Base-by-base conservation (phyloP, 768 basidiomycete genomes). In the Russula emetica region DNA sequence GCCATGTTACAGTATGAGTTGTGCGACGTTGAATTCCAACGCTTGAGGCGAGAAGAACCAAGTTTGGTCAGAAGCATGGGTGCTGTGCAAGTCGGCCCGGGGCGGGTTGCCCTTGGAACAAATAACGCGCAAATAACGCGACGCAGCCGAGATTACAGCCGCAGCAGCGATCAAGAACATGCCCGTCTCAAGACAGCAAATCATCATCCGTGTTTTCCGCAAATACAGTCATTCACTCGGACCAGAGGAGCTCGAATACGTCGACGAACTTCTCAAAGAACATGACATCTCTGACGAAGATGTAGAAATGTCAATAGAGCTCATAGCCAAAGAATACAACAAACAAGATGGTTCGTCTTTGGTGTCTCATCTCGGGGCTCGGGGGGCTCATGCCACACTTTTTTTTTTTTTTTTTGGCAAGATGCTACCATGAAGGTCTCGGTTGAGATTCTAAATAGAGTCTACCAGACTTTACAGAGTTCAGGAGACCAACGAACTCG, bases 201-300 rank as follows among this genome's bases (percentile, higher is more conserved):
- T 61, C 10, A 68, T 68, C 18, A 66, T 68, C 24, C 64, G 60
- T 90, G 87, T 91, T 50, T 93, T 93, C 72, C 81, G 90, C 56
- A 94, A 94, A 75, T 92, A 90, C 72, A 90, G 90, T 70, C 90
- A 92, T 70, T 90, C 92, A 11, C 79, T 94, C 7, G 88, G 92
- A 1, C 87, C 92, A 6, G 90, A 92, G 60, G 85, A 85, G 10
- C 75, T 92, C 26, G 80, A 83, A 45, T 82, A 88, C 67, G 72
- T 94, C 18, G 90, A 93, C 70, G 78, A 82, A 14, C 83, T 94
- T 42, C 76, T 93, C 20, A 82, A 85, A 52, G 76, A 80, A 63
- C 87, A 93, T 73, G 85, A 88, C 54, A 88, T 94, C 52, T 71
- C 78, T 3, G 84, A 86, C 56, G 80, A 83, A 32, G 86, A 90